Evolutionary conservation across 208 protist species (phyloP), one percentile per base, ranked within the genome.

Genomic region (Leishmania amazonensis): DNA sequence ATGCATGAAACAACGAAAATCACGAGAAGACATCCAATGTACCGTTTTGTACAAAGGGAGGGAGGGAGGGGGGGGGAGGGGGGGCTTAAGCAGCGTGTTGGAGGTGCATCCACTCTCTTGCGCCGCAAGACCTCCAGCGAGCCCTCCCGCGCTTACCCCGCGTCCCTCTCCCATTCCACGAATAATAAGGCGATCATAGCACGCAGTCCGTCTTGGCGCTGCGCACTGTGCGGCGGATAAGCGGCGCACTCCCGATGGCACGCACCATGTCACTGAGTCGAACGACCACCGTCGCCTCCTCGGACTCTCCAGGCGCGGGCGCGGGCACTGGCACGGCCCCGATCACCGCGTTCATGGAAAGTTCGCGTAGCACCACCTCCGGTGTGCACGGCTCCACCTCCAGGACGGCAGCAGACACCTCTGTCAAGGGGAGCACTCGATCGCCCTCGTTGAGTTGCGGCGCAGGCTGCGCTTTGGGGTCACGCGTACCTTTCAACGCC

Each of bases 321-420:
- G 51, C n/a, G 17, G 75, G 3, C 11, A 62, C 28, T 47, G 49
- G 6, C 8, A 42, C 8, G 38, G 79, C 28, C 17, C 54, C 57
- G 7, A 64, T 60, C 3, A 87, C 87, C 42, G 90, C 86, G 79
- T 93, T 89, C 49, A 94, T 70, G 1, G 88, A 88, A 3, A 97
- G 82, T 83, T 97, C 94, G 6, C 88, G 91, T 42, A 97, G 75
- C 17, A 97, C 76, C 19, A 91, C 81, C 40, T 84, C 88, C 19
- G 94, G 94, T 15, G 94, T 97, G 40, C 84, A 57, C 51, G 94
- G 91, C 83, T 97, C 91, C 42, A 91, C 85, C 45, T 88, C 86
- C 17, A 83, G 72, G 54, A 97, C 90, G 3, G 89, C 87, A 21
- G 76, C 76, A 19, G 83, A 87, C 13, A 97, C 85, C 70, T 91